These are phyloP conservation scores for Quercus rubra DNA, from an alignment of 306 rosid genomes.

Conservation along the genomic window DNA sequence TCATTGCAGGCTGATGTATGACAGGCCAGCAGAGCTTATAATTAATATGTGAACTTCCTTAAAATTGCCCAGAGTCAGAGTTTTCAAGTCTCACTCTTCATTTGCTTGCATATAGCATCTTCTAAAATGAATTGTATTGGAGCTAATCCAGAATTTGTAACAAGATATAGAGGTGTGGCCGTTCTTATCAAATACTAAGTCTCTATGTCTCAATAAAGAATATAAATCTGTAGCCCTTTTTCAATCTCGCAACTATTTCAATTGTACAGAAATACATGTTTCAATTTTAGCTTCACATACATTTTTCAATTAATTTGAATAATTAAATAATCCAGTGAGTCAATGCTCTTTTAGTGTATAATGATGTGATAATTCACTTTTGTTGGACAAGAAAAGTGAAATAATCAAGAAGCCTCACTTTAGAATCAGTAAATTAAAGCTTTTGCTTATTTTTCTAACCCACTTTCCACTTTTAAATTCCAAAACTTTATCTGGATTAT, in stretches of 20 bases:
- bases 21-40: slow-evolving; percentile 56
- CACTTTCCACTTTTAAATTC: neutral
- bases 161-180: too few relatives aligned
- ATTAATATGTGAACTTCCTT: slow-evolving; percentile 47
- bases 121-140: neutral
- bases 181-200: too few relatives aligned
- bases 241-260: neutral
- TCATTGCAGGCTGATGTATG: slow-evolving; percentile 66
- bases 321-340: neutral
- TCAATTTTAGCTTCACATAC: neutral
- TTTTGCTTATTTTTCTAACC: neutral
- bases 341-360: neutral
- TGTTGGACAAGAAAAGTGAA: too few relatives aligned
- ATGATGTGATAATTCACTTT: too few relatives aligned
- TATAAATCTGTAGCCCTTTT: neutral
- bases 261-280: neutral
- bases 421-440: neutral
- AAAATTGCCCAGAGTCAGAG: neutral
- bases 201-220: neutral
- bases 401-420: too few relatives aligned
- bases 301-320: neutral
- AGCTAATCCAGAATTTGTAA: neutral
- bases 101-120: neutral
- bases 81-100: neutral
- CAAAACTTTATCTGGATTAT: too few relatives aligned